Base-by-base conservation (phyloP, 768 basidiomycete species). In the Phlebiopsis flavidoalba region DNA sequence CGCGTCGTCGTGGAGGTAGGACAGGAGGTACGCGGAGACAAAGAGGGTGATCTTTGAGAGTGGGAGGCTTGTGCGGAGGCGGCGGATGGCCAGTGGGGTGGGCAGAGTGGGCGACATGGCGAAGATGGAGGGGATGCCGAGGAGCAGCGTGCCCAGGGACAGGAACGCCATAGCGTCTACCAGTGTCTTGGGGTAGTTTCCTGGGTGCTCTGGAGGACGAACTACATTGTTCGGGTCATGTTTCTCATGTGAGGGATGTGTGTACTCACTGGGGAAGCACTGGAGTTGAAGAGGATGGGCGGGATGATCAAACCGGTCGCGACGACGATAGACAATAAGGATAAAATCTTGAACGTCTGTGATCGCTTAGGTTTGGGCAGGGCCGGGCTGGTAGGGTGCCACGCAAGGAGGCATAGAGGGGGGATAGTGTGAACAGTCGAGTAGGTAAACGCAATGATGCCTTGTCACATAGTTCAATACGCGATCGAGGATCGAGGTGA, bases 381-480 rank as follows among this genome's bases (percentile, higher is more conserved):
- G 15, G 76, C 62, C 5, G 77, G 70, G 56, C 75, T 76, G 10
- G 72, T 57, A 6, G 74, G 73, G 26, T 79, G 79, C 60, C 79
- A 80, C 56, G 89, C 71, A 3, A 87, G 83, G 40, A 83, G 77
- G 63, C 88, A 89, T 57, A 90, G 71, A 31, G 26, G 26, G 19
- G 86, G 82, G 17, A 89, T 75, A 4, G 89, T 88, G 61, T 82
- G 80, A 6, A 83, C 75, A 1, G 88, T 84, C 17, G 85, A 79
- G 67, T 88, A 90, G 12, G 84, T 76, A 68, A 91, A 90, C 8
- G 83, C 81, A 22, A 78, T 80, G 19, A 79, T 79, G 53, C 81
- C 87, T 89, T 8, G 31, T 31, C 26, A 31, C 37, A 31, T 36
- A 2, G 14, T 46, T 24, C 35, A 58, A n/a, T 48, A 46, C 33